Evolutionary conservation across 805 yeast species (phyloP).

Genomic region (Pichia exigua): DNA sequence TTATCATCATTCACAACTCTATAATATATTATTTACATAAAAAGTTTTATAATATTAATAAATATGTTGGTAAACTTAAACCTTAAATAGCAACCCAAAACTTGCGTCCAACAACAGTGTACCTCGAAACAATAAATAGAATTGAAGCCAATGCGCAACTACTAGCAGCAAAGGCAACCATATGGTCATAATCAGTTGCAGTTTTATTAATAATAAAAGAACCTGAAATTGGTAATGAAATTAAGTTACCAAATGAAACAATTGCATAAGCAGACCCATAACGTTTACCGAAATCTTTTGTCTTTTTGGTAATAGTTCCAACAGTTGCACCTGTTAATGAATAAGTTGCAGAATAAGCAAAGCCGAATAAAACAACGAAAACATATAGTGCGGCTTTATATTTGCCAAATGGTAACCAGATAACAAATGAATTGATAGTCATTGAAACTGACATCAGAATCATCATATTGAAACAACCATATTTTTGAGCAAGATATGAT

Average conservation of each 20-base stretch:
- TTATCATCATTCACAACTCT: too few relatives aligned
- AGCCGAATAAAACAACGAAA: slow-evolving; percentile 48
- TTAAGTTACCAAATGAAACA: slow-evolving; percentile 42
- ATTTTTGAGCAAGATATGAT: slow-evolving; percentile 27
- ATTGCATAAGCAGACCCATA: slow-evolving; percentile 61
- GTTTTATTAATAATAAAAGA: slow-evolving; percentile 29
- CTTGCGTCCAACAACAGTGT: slow-evolving; percentile 36
- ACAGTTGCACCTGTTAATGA: slow-evolving; percentile 60
- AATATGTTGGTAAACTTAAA: too few relatives aligned
- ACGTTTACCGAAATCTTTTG: slow-evolving; percentile 56
- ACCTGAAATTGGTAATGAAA: slow-evolving; percentile 41
- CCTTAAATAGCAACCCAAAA: slow-evolving; percentile 15
- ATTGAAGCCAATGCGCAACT: slow-evolving; percentile 25
- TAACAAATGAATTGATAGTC: slow-evolving; percentile 36
- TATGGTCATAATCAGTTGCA: slow-evolving; percentile 27
- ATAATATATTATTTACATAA: too few relatives aligned
- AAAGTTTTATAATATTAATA: too few relatives aligned
- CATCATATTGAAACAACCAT: slow-evolving; percentile 49
- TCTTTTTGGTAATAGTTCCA: slow-evolving; percentile 43
- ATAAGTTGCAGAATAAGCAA: slow-evolving; percentile 50
- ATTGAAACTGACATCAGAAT: slow-evolving; percentile 40
- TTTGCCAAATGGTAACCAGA: slow-evolving; percentile 63
- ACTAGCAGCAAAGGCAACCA: slow-evolving; percentile 27
- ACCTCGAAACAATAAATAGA: slow-evolving; percentile 38
- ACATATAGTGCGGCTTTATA: slow-evolving; percentile 36